These are phyloP conservation scores for Gentiana dahurica DNA, from an alignment of 257 asterid species.

Conservation along the genomic window DNA sequence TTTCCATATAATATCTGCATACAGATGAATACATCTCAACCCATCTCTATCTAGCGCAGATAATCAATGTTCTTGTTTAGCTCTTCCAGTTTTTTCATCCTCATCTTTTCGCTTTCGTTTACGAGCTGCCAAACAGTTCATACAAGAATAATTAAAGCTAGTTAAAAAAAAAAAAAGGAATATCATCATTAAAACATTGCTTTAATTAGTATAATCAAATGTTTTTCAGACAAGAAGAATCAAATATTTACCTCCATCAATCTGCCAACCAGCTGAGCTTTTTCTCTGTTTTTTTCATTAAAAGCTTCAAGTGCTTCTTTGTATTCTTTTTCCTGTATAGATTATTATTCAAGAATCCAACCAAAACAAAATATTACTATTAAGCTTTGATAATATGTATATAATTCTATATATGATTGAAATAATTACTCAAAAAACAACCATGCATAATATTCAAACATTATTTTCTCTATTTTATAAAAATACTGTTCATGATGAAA, in stretches of 20 bases:
- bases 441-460: neutral
- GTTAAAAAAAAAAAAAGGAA: neutral
- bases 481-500: no score
- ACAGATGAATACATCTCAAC: no score
- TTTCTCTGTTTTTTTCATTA: constrained; percentile 74
- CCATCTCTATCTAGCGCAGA: constrained; percentile 2
- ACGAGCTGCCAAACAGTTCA: constrained; percentile 44
- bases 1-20: no score
- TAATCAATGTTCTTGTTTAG: constrained; percentile 68
- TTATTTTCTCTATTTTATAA: neutral
- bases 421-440: neutral
- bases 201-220: neutral
- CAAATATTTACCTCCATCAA: constrained; percentile 52
- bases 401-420: no score
- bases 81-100: constrained; percentile 86
- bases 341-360: neutral
- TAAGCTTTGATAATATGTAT: no score
- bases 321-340: constrained; percentile 67
- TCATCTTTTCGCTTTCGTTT: constrained; percentile 68
- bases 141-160: neutral
- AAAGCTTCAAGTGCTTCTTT: constrained; percentile 68
- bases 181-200: neutral
- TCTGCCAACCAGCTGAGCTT: constrained; percentile 58
- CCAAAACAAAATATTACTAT: neutral
- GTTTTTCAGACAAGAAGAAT: neutral